These are phyloP conservation scores for Toxoplasma gondii DNA, from an alignment of 169 alveolate genomes.

Conservation along the genomic window DNA sequence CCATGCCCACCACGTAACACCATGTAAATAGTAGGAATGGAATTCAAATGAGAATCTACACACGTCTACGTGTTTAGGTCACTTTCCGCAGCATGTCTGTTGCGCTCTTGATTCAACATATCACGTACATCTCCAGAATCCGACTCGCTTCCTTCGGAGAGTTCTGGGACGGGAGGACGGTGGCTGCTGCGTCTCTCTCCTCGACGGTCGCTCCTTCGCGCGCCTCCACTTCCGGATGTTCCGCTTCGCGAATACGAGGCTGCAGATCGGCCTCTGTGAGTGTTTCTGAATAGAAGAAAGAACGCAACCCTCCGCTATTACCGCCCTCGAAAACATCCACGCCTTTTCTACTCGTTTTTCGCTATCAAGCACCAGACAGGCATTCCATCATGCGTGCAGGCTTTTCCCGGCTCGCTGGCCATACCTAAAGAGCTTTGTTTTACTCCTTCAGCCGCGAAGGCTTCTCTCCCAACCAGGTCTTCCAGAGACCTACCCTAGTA, in stretches of 20 bases:
- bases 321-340: background rate
- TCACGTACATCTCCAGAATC: constrained; percentile 6
- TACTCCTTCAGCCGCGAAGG: too few relatives aligned
- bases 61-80: too few relatives aligned
- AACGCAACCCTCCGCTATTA: background rate
- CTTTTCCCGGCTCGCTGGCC: too few relatives aligned
- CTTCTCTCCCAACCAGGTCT: too few relatives aligned
- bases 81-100: background rate
- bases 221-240: background rate
- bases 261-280: background rate
- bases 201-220: constrained; percentile 10
- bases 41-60: too few relatives aligned
- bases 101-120: background rate
- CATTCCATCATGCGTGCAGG: too few relatives aligned
- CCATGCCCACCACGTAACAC: too few relatives aligned
- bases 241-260: background rate
- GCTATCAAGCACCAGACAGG: too few relatives aligned
- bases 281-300: background rate
- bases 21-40: too few relatives aligned
- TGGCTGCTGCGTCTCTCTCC: background rate
- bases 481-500: too few relatives aligned
- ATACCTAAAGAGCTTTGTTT: too few relatives aligned
- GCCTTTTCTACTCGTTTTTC: too few relatives aligned
- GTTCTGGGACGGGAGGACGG: background rate
- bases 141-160: constrained; percentile 9